Base-by-base conservation (phyloP, 164 flowering plant genomes). In the Malania oleifera region DNA sequence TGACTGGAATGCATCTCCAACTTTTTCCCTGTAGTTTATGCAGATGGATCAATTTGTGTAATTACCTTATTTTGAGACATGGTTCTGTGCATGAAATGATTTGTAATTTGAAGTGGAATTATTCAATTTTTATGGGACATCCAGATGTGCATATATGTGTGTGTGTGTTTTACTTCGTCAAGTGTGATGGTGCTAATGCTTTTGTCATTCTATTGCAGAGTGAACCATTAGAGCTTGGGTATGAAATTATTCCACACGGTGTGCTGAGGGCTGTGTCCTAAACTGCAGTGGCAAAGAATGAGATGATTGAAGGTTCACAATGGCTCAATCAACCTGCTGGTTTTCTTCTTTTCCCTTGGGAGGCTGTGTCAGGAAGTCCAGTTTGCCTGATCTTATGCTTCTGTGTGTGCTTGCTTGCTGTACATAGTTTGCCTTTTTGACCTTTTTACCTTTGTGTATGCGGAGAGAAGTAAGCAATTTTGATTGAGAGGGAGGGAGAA, bases 201-300 rank as follows among this genome's bases (percentile, higher is more conserved):
- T 1, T 7, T 44, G 3, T 1, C 12, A 2, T 29, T 24, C 14
- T 18, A 19, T 37, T 54, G 54, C 57, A 61, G 65, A 39, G 26
- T 20, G 38, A 19, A 12, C 31, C 35, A 0, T 38, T 8, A 7
- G 40, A 31, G 8, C 27, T 50, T 40, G 24, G 18, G 26, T 5
- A 29, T 35, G 49, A 45, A 59, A 8, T n/a, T 26, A 29, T 20
- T 20, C 31, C 22, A 18, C 43, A 6, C 31, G 43, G 25, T 25
- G 50, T 7, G 1, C 24, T 38, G 27, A 61, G 52, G 61, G 70
- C 65, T 41, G 31, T 26, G 25, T 61, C 66, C 22, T 67, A 67
- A 46, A 20, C 24, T 44, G 9, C 50, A 24, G 24, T 56, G 29
- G 45, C 38, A 28, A 51, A 34, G 47, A 28, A 51, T 25, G 47